These are phyloP conservation scores for Arthroderma sp. DNA, from an alignment of 2,329 filamentous ascomycete species.

Conservation along the genomic window DNA sequence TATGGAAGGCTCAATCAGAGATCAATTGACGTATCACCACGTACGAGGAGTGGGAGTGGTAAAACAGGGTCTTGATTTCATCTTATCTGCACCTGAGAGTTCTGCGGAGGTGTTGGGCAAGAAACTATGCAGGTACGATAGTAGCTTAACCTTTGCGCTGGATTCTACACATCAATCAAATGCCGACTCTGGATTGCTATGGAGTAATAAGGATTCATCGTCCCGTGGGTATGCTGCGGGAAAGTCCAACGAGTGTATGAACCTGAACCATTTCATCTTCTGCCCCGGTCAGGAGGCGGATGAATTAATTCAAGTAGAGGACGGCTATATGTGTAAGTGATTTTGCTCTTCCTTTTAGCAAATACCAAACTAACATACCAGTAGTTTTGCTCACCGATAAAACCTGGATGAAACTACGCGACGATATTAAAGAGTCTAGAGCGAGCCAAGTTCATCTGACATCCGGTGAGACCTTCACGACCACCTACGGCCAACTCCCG, in stretches of 20 bases:
- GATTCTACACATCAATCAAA: constrained; percentile 3
- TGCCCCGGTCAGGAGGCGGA: constrained; percentile 6
- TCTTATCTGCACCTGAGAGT: constrained; percentile 2
- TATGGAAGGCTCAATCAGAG: constrained; percentile 4
- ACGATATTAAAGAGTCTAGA: constrained; percentile 3
- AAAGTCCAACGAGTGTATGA: constrained; percentile 7
- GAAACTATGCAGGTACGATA: constrained; percentile 1
- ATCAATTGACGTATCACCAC: neutral
- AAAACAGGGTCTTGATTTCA: constrained; percentile 4
- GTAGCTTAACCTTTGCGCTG: constrained; percentile 4
- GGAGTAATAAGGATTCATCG: constrained; percentile 4
- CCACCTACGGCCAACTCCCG: neutral
- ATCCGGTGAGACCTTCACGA: constrained; percentile 1
- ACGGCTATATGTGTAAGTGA: constrained; percentile 7
- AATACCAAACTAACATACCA: neutral
- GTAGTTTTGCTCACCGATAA: constrained; percentile 6
- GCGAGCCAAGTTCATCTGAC: constrained; percentile 1
- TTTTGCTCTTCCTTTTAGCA: neutral
- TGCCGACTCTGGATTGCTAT: constrained; percentile 7
- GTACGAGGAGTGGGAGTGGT: constrained; percentile 5
- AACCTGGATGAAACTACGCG: constrained; percentile 4
- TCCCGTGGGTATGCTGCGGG: constrained; percentile 5
- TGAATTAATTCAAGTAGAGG: constrained; percentile 5
- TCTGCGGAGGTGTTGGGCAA: constrained; percentile 3
- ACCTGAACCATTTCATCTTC: constrained; percentile 7